Percentiles rank a stretch among this genome's conserved stretches.
phyloP scores from a whole-genome alignment of 2,329 filamentous ascomycete species.

The Calonectria ilicicola region DNA sequence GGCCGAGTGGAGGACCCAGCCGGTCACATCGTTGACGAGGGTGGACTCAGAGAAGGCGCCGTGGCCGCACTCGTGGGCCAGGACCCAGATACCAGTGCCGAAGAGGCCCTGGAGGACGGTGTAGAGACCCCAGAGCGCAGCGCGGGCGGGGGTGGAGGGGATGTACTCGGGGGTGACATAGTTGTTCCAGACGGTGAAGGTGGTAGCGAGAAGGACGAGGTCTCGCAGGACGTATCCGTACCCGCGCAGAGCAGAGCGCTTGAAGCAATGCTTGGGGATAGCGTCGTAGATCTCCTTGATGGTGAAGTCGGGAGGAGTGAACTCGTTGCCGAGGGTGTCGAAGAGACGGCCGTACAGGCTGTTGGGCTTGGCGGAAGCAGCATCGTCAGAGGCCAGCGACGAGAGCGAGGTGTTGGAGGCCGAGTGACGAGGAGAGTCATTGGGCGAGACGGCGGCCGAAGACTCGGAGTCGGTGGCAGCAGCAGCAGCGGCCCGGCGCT shows the following conservation, averaged over 20 bases:
- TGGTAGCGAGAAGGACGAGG: slow-evolving; percentile 75
- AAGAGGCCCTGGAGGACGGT: slow-evolving; percentile 92
- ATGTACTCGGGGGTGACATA: slow-evolving; percentile 89
- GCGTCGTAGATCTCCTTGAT: slow-evolving; percentile 98
- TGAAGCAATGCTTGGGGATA: slow-evolving; percentile 97
- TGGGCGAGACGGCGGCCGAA: slow-evolving; percentile 68
- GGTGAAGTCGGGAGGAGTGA: slow-evolving; percentile 93
- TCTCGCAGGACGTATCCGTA: slow-evolving; percentile 89
- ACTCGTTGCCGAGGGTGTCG: slow-evolving; percentile 95
- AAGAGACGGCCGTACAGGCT: slow-evolving; percentile 73
- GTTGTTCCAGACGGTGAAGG: slow-evolving; percentile 90
- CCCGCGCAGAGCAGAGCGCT: slow-evolving; percentile 82
- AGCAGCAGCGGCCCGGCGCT: slow-evolving; percentile 62
- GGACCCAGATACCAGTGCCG: slow-evolving; percentile 93
- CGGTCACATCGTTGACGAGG: slow-evolving; percentile 89
- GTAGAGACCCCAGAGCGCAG: slow-evolving; percentile 72
- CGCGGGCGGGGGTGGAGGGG: slow-evolving; percentile 75
- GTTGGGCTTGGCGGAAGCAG: slow-evolving; percentile 51
- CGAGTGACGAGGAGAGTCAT: slow-evolving; percentile 70
- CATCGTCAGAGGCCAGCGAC: slow-evolving; percentile 79
- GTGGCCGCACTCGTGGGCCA: slow-evolving; percentile 98
- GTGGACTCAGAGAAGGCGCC: slow-evolving; percentile 96
- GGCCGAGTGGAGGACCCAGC: slow-evolving; percentile 89
- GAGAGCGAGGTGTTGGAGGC: slow-evolving; percentile 93
- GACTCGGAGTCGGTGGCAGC: slow-evolving; percentile 64